phyloP scores from a whole-genome alignment of 78 protist genomes.

The Speleostelium caveatum region DNA sequence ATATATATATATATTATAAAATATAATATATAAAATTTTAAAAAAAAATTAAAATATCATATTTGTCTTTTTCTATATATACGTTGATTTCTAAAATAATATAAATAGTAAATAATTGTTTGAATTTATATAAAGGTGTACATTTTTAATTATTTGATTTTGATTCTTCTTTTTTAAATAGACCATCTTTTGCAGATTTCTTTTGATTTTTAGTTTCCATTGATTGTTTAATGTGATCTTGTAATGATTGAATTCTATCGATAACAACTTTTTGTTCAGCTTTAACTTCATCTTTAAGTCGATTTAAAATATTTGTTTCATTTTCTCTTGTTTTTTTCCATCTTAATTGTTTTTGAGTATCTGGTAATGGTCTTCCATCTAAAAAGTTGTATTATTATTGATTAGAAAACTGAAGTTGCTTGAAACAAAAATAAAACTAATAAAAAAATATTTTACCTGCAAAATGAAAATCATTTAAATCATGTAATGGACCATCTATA shows the following conservation, averaged over 20 bases:
- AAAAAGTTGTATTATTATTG: not conserved
- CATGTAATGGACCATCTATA: constrained; percentile 73
- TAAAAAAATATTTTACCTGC: too few relatives aligned
- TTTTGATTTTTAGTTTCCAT: constrained; percentile 27
- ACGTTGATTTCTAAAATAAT: too few relatives aligned
- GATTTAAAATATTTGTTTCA: constrained; percentile 21
- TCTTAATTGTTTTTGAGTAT: constrained; percentile 48
- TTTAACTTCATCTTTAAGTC: constrained; percentile 19
- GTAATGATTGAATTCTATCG: not conserved
- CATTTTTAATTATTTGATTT: too few relatives aligned
- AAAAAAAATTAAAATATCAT: too few relatives aligned
- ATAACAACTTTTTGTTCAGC: constrained; percentile 15
- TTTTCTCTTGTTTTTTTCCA: constrained; percentile 55
- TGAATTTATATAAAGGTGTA: too few relatives aligned
- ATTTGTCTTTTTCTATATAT: too few relatives aligned
- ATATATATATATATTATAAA: too few relatives aligned
- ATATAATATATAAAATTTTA: too few relatives aligned
- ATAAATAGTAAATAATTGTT: too few relatives aligned
- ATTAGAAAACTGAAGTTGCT: not conserved
- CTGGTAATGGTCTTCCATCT: constrained; percentile 59
- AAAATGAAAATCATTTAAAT: constrained; percentile 72
- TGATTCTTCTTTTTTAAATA: constrained; percentile 24
- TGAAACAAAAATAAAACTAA: too few relatives aligned
- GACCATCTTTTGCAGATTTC: constrained; percentile 9
- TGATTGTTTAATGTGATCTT: constrained; percentile 10